These are phyloP conservation scores for Hypoxylon rickii DNA, from an alignment of 495 filamentous ascomycete genomes.

Conservation along the genomic window DNA sequence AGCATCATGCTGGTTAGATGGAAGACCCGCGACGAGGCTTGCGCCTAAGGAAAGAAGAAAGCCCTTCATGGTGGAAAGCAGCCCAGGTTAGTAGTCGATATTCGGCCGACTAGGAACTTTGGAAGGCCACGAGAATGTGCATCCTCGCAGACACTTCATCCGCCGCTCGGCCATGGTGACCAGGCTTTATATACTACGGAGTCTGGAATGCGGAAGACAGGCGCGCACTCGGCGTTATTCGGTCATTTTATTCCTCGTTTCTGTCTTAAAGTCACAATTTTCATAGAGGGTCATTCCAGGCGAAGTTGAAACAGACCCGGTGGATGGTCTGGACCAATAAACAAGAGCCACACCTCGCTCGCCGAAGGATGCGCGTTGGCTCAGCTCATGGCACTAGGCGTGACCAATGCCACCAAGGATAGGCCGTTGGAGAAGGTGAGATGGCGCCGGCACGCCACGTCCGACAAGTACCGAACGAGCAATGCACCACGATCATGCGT, in stretches of 20 bases:
- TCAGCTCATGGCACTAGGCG: background rate
- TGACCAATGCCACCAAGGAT: conserved; percentile 3
- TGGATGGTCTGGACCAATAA: conserved; percentile 11
- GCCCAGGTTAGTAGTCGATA: background rate
- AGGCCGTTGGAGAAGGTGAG: conserved; percentile 4
- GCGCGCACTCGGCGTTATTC: conserved; percentile 16
- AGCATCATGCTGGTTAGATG: conserved; percentile 8
- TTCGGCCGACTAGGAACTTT: too few species aligned
- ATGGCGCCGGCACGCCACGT: conserved; percentile 6
- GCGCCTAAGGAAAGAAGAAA: conserved; percentile 30
- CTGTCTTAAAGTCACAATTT: conserved; percentile 3
- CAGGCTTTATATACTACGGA: conserved; percentile 14
- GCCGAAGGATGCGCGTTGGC: background rate
- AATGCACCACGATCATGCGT: background rate
- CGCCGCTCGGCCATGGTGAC: background rate
- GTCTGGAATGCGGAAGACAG: background rate
- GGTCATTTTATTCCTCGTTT: conserved; percentile 12
- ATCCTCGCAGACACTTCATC: background rate
- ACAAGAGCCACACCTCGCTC: conserved; percentile 17
- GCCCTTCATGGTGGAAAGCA: conserved; percentile 26
- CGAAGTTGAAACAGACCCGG: conserved; percentile 17
- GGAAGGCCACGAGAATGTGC: background rate
- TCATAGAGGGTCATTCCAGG: conserved; percentile 3
- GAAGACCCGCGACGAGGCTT: conserved; percentile 28
- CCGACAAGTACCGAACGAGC: conserved; percentile 5